Base-by-base conservation (phyloP, 352 stramenopile genomes). In the Phytophthora meadii region DNA sequence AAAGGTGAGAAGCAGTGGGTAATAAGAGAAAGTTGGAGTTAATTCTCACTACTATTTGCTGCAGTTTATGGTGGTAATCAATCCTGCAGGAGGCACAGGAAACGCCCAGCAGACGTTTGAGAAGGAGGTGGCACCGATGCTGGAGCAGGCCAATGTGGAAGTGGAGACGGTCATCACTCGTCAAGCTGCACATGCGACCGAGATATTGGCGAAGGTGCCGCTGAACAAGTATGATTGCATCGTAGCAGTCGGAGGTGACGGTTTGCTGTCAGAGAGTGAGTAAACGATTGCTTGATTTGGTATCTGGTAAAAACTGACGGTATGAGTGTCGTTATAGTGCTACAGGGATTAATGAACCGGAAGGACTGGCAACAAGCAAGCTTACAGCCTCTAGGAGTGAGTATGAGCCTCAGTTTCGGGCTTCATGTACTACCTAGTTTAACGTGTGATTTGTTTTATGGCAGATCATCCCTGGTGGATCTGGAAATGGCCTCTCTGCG, bases 281-380 rank as follows among this genome's bases (percentile, higher is more conserved):
- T 73, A 14, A n/a, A 15, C 19, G 6, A 11, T 50, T 48, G 34
- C 5, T 9, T 4, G 22, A 48, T 19, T 17, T 50, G 8, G 30
- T 15, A 19, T 54, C n/a, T 32, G 9, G 30, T 4, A 54, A 32
- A 11, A 48, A 15, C 28, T 79, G 34, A 68, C 40, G 4, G 5
- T 54, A 9, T 58, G 34, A 22, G 8, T 48, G 24, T 25, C 76
- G 9, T 39, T 77, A 5, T 54, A 92, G 84, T 94, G 51, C 37
- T 92, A 2, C 84, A 93, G 81, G 87, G 87, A 8, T 61, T 92
- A 40, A 90, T 92, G 80, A 68, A 65, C 9, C 84, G 81, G 7
- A 47, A 71, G 3, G 82, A 91, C 60, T 89, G 84, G 79, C 63
- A 80, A 22, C 49, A 89, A 48, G 84, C 82, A 6, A 79, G 85